These are phyloP conservation scores for Nigrograna mackinnonii DNA, from an alignment of 2,329 filamentous ascomycete species.

Conservation along the genomic window DNA sequence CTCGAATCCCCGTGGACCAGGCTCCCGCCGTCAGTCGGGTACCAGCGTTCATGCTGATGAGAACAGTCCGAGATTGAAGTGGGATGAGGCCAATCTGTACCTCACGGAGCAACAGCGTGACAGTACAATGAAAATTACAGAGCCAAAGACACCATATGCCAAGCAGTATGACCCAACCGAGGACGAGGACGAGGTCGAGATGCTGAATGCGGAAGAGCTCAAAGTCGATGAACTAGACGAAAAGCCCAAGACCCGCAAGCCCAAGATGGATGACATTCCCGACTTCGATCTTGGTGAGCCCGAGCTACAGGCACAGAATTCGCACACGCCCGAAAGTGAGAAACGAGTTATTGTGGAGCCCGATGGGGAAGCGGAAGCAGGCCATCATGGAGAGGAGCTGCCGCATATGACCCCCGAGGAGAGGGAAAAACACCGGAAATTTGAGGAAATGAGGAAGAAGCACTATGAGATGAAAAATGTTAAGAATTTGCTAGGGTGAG, in stretches of 20 bases:
- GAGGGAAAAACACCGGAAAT: slow-evolving; percentile 85
- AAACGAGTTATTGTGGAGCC: slow-evolving; percentile 82
- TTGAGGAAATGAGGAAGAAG: slow-evolving; percentile 89
- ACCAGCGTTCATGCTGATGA: slow-evolving; percentile 57
- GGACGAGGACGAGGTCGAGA: slow-evolving; percentile 73
- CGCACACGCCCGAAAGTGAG: slow-evolving; percentile 53
- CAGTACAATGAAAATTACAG: slow-evolving; percentile 97
- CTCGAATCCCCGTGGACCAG: slow-evolving; percentile 67
- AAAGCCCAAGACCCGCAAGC: slow-evolving; percentile 54
- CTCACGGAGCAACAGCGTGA: slow-evolving; percentile 94
- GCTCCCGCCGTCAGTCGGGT: slow-evolving; percentile 73
- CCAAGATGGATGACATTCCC: slow-evolving; percentile 75
- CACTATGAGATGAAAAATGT: slow-evolving; percentile 99
- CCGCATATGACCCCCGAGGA: slow-evolving; percentile 66
- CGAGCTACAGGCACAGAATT: slow-evolving; percentile 57
- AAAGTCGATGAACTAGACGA: slow-evolving; percentile 69
- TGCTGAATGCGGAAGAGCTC: slow-evolving; percentile 71
- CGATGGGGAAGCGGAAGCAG: slow-evolving; percentile 41
- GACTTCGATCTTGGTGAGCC: slow-evolving; percentile 91
- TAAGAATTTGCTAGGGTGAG: slow-evolving; percentile 78
- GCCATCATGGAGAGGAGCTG: slow-evolving; percentile 63
- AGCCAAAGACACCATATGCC: slow-evolving; percentile 97
- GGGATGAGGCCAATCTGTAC: slow-evolving; percentile 98
- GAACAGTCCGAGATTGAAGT: slow-evolving; percentile 80
- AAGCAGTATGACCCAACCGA: slow-evolving; percentile 88